Conservation (phyloP, 2,329 filamentous ascomycete species). For the Allantophomopsis cytisporea region DNA sequence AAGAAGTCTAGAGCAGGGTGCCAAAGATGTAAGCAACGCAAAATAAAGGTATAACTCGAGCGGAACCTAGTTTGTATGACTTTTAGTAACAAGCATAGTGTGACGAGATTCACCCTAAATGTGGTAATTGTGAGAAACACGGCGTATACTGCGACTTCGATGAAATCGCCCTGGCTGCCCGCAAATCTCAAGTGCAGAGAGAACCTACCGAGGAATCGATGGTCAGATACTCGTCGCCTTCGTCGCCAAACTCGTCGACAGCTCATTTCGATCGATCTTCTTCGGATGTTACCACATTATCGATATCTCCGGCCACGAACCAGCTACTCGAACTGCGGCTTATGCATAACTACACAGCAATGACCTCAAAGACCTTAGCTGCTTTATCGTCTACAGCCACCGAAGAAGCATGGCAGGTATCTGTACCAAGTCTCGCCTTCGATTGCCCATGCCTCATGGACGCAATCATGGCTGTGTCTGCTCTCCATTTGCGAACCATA, state of each 20-base stretch:
- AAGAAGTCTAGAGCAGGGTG: constrained; percentile 59
- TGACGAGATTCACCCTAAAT: constrained; percentile 51
- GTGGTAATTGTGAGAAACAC: constrained; percentile 54
- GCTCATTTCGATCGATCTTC: constrained; percentile 11
- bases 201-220: neutral
- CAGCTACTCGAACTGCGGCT: constrained; percentile 40
- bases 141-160: constrained; percentile 55
- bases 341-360: constrained; percentile 50
- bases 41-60: constrained; percentile 45
- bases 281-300: constrained; percentile 4
- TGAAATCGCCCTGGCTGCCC: constrained; percentile 15
- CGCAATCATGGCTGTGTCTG: constrained; percentile 49
- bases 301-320: constrained; percentile 6
- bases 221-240: constrained; percentile 2
- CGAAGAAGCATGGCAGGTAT: constrained; percentile 43
- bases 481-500: constrained; percentile 44
- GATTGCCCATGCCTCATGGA: constrained; percentile 46
- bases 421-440: constrained; percentile 48
- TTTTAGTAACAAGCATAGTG: constrained; percentile 26
- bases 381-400: constrained; percentile 35
- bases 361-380: constrained; percentile 42
- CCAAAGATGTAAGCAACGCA: constrained; percentile 50
- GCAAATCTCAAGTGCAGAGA: neutral
- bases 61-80: neutral
- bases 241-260: constrained; percentile 6